These are phyloP conservation scores for Perkinsela sp. DNA, from an alignment of 208 protist genomes.

Conservation along the genomic window DNA sequence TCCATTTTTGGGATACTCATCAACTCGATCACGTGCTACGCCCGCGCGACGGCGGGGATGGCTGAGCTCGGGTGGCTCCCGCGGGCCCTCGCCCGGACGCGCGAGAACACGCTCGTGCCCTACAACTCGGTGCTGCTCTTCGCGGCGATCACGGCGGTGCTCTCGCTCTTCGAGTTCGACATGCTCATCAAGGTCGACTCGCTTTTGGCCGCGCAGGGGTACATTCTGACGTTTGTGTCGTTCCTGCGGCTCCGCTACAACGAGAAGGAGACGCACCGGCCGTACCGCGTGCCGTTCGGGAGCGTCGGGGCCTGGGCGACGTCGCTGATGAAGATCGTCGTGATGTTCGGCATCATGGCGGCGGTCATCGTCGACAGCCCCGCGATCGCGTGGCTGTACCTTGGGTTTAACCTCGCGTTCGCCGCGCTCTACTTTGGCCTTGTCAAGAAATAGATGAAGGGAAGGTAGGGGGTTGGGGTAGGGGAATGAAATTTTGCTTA, in stretches of 20 bases:
- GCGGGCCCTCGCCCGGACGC: not conserved
- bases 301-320: not conserved
- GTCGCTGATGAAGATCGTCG: not conserved
- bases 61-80: conserved; percentile 7
- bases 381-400: not conserved
- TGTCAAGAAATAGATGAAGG: not conserved
- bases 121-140: not conserved
- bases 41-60: conserved; percentile 5
- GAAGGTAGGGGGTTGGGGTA: too few species aligned
- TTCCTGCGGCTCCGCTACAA: not conserved
- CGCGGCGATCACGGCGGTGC: not conserved
- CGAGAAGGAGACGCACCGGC: not conserved
- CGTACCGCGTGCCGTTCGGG: not conserved
- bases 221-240: not conserved
- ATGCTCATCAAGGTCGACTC: not conserved
- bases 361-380: not conserved
- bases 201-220: not conserved
- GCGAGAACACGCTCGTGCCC: not conserved
- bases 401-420: not conserved
- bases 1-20: conserved; percentile 6
- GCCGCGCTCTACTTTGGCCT: not conserved
- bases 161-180: not conserved
- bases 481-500: too few species aligned
- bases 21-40: conserved; percentile 3
- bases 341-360: not conserved